phyloP scores from a whole-genome alignment of 345 rosid genomes.

The Eucalyptus shirleyi region DNA sequence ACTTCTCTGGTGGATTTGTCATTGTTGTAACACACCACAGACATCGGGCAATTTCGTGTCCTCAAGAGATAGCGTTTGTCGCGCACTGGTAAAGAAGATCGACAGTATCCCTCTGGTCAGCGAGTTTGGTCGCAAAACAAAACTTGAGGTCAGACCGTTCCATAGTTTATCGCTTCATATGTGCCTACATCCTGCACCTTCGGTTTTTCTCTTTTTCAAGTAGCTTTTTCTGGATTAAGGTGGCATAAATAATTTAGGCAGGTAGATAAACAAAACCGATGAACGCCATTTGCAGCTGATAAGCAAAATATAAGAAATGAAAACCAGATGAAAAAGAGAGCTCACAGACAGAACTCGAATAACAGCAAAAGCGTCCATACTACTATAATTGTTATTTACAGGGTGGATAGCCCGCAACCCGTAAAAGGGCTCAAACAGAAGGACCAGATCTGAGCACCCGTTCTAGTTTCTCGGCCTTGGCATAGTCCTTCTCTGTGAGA shows the following conservation, averaged over 20 bases:
- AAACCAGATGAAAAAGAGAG: neutral
- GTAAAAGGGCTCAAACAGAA: constrained; percentile 19
- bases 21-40: neutral
- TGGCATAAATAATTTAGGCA: neutral
- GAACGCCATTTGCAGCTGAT: neutral
- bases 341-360: neutral
- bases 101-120: neutral
- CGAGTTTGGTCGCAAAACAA: neutral
- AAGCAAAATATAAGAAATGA: neutral
- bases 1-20: neutral
- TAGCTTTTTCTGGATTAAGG: neutral
- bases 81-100: neutral
- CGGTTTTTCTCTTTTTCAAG: neutral
- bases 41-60: neutral
- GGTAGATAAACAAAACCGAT: neutral
- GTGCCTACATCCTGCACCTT: neutral
- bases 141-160: neutral
- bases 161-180: neutral
- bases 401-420: neutral
- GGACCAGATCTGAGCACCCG: constrained; percentile 76
- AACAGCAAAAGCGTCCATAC: neutral
- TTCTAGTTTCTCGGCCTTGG: constrained; percentile 93
- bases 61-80: neutral
- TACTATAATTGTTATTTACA: constrained; percentile 34
- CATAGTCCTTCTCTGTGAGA: constrained; percentile 60